Evolutionary conservation across 495 filamentous ascomycete genomes (phyloP), one percentile per base, ranked within the genome.

Genomic region (Penicillium robsamsonii): DNA sequence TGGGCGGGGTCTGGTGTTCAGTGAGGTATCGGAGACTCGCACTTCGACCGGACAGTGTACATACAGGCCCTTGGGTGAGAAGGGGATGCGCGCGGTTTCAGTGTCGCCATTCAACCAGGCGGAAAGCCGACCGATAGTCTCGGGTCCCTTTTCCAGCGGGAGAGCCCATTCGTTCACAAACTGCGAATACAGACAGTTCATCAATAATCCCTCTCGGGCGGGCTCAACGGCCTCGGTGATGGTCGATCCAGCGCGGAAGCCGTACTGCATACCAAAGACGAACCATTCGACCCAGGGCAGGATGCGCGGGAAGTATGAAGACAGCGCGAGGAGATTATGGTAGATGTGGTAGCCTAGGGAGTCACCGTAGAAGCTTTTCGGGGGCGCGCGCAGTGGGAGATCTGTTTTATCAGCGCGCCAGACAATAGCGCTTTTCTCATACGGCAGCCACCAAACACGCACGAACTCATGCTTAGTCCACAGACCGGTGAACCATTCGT

Each of bases 111-210:
- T 82, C 46, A 98, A 75, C 94, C 94, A 98, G 29, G 88, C 84
- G 27, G 85, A 86, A 18, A 98, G 80, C 25, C 94, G 87, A 27
- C 72, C 81, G 29, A 98, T 85, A 3, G 92, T 91, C 69, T 96
- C 93, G 17, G 94, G 94, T 0, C 95, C 94, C 57, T 88, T 86
- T 60, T 84, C 72, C n/a, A 98, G 74, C 7, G 94, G 94, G 46
- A 98, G 81, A 5, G 93, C 92, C 94, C 94, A 98, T 68, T 98
- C 94, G 68, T 98, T 96, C 44, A 98, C 94, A 63, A 91, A 95
- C 69, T 98, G 94, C 20, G 87, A 91, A 73, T 95, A 98, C 17
- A 97, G 81, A 69, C 94, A 98, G 71, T 98, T 92, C 89, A 98
- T 91, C 43, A 96, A 76, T 54, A 98, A 79, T 9, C 91, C 95